Evolutionary conservation across 306 rosid species (phyloP).

Genomic region (barrel medic (Medicago truncatula)): DNA sequence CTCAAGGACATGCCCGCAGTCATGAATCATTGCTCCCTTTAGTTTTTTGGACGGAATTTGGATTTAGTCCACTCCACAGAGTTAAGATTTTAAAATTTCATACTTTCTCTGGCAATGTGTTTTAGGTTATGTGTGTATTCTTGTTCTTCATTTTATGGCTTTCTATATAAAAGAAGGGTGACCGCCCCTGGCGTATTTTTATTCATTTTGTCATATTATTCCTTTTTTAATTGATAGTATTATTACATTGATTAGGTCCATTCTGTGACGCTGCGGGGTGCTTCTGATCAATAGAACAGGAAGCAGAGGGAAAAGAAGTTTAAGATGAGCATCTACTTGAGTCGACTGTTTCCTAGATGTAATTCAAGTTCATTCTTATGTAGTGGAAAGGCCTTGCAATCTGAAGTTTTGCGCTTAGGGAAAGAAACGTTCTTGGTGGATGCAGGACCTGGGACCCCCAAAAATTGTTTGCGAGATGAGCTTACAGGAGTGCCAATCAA

Average conservation of each 20-base stretch:
- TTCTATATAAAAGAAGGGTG: neutral
- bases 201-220: neutral
- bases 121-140: neutral
- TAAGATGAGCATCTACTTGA: neutral
- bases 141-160: neutral
- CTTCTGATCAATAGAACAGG: neutral
- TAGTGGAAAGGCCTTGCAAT: neutral
- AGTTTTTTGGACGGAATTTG: no score
- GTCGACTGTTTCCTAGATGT: neutral
- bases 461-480: neutral
- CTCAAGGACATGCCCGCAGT: no score
- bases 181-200: neutral
- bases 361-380: neutral
- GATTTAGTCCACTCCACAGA: neutral
- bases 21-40: no score
- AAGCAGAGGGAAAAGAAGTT: neutral
- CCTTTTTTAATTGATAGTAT: neutral
- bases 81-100: neutral
- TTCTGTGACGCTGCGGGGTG: neutral
- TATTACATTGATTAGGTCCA: neutral
- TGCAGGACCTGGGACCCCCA: neutral
- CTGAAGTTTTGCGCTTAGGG: neutral
- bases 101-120: neutral
- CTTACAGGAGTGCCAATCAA: neutral
- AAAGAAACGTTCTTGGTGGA: neutral